Evolutionary conservation across 139 green algal genomes (phyloP).

Genomic region (Edaphochlamys debaryana): DNA sequence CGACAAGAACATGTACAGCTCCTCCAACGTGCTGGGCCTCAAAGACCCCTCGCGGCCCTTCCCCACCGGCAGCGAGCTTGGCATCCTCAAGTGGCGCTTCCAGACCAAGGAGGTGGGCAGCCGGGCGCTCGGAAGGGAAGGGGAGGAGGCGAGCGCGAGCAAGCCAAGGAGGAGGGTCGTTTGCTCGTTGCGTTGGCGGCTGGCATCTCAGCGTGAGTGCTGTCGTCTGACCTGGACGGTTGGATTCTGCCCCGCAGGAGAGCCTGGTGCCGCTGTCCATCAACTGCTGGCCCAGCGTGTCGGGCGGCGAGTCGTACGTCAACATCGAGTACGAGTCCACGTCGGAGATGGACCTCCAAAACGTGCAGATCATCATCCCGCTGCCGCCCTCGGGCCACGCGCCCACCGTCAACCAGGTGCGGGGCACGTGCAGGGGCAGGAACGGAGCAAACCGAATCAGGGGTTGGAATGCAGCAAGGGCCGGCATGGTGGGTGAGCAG

Average conservation of each 20-base stretch:
- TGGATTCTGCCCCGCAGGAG: constrained; percentile 56
- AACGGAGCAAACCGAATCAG: no score
- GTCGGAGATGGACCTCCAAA: constrained; percentile 87
- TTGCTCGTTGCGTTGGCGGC: not conserved
- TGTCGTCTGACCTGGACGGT: no score
- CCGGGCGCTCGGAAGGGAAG: no score
- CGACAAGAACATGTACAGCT: constrained; percentile 92
- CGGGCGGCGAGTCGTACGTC: constrained; percentile 89
- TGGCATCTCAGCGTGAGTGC: not conserved
- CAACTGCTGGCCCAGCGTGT: constrained; percentile 96
- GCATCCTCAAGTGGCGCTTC: constrained; percentile 97
- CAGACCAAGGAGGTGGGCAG: constrained; percentile 79
- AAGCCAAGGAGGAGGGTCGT: not conserved
- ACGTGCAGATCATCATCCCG: constrained; percentile 94
- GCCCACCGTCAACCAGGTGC: constrained; percentile 78
- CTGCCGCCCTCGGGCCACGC: constrained; percentile 60
- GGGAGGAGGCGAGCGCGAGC: no score
- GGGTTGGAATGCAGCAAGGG: no score
- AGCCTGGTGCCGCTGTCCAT: constrained; percentile 81
- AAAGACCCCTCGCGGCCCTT: constrained; percentile 96
- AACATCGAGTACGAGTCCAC: constrained; percentile 98
- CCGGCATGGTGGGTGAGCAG: no score
- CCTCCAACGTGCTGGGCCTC: constrained; percentile 83
- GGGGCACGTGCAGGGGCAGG: not conserved
- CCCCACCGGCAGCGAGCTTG: constrained; percentile 86